Percentiles rank a stretch among this genome's conserved stretches.
Conservation (phyloP, 2,329 filamentous ascomycete species). For the Phaeosphaeriaceae sp. region DNA sequence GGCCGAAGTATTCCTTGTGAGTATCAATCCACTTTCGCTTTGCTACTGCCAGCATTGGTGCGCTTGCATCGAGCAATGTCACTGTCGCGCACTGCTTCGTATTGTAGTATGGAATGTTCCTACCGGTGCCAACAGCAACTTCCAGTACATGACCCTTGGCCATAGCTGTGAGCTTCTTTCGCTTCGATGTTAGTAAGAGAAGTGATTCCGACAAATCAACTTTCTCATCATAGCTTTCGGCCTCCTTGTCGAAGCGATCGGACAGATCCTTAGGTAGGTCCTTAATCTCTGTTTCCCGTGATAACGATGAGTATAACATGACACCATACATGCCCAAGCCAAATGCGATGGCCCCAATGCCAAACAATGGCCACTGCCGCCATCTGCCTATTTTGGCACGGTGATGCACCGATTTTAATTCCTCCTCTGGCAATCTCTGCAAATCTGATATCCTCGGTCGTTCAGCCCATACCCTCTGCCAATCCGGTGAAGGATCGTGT, state of each 20-base stretch:
- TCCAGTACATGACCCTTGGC: slow-evolving; percentile 57
- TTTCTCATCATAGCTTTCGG: slow-evolving; percentile 55
- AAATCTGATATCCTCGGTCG: slow-evolving; percentile 33
- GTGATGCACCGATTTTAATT: slow-evolving; percentile 32
- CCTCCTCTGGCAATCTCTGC: slow-evolving; percentile 34
- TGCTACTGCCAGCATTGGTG: slow-evolving; percentile 56
- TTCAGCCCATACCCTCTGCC: slow-evolving; percentile 32
- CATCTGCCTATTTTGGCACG: slow-evolving; percentile 36
- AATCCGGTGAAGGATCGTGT: slow-evolving; percentile 21
- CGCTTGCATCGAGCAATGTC: slow-evolving; percentile 56
- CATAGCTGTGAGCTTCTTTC: slow-evolving; percentile 49
- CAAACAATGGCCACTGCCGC: slow-evolving; percentile 41
- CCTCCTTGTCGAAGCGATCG: slow-evolving; percentile 54
- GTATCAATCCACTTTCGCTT: slow-evolving; percentile 56
- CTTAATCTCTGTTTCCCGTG: slow-evolving; percentile 26
- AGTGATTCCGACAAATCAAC: slow-evolving; percentile 53
- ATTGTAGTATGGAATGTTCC: slow-evolving; percentile 56
- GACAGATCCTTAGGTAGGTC: slow-evolving; percentile 50
- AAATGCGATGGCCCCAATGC: slow-evolving; percentile 45
- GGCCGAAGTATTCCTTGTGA: slow-evolving; percentile 46
- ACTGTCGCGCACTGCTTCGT: slow-evolving; percentile 51
- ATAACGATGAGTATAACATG: slow-evolving; percentile 45
- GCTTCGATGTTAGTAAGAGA: slow-evolving; percentile 49
- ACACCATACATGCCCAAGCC: slow-evolving; percentile 50
- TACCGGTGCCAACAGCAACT: slow-evolving; percentile 57